Evolutionary conservation across 345 rosid genomes (phyloP), one percentile per base, ranked within the genome.

Genomic region (Melastoma malabathricum): DNA sequence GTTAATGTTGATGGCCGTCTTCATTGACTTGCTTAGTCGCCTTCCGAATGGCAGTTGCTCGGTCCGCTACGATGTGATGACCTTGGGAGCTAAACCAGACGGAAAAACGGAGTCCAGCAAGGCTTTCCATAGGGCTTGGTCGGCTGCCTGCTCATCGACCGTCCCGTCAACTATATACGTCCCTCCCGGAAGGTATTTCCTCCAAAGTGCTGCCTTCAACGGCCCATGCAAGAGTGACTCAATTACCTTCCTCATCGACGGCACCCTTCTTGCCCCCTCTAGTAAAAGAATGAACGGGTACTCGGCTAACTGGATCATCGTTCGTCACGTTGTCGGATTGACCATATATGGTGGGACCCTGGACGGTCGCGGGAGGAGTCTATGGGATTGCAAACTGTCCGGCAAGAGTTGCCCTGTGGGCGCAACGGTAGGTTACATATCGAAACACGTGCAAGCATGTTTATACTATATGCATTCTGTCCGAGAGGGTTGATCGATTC

Each of bases 251-350:
- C 61, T 51, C 14, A 73, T 88, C 6, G 75, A 71, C 14, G 88
- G 92, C 13, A 82, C 81, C 6, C 76, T 84, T 17, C 75, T 84
- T 20, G 92, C 94, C 54, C 88, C 94, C 0, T 57, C 75, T 0
- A 64, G 82, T 61, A 82, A 68, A 51, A 29, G 34, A 16, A 73
- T 62, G 47, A 47, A 73, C 1, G 88, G 84, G 15, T 47, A 53
- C 39, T 47, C 67, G 6, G 74, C 53, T 4, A 50, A 78, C 52
- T 88, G 94, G 94, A 44, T 84, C 38, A 31, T 64, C 14, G 69
- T 82, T 41, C 55, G 63, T 12, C 57, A 62, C 39, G 84, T 84
- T 14, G 54, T 58, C 4, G 84, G 84, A 0, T 71, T 87, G 52
- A 63, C 71, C 1, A 29, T 87, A 18, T 49, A 58, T 34, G 94